A percentile compares a stretch with the other conserved stretches of the same genome.
Conservation (phyloP, 1,139 yeast species). For the Geotrichum fermentans region DNA sequence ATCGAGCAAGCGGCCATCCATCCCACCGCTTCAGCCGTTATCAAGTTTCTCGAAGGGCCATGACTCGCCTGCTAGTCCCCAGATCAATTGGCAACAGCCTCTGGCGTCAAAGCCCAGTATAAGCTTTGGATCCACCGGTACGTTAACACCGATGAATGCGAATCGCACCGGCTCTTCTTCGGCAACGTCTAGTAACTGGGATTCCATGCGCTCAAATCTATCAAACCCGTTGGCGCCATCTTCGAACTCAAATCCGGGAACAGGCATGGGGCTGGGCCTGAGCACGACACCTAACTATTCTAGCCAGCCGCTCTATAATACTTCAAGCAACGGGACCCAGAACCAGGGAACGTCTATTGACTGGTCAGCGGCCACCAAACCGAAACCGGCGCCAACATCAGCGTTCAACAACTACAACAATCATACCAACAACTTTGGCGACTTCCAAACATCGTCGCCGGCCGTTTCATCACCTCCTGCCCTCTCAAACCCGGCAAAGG, state of each 20-base stretch:
- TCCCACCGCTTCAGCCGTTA: constrained; percentile 35
- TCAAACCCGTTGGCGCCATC: background rate
- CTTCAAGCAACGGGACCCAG: background rate
- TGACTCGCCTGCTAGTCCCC: background rate
- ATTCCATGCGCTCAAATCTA: background rate
- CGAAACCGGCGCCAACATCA: background rate
- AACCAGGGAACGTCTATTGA: constrained; percentile 6
- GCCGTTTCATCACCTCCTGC: background rate
- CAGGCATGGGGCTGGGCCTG: too few species aligned
- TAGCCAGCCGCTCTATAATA: background rate
- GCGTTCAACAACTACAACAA: background rate
- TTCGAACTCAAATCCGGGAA: background rate
- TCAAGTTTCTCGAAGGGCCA: too few species aligned
- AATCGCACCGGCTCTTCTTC: background rate
- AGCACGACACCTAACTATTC: background rate
- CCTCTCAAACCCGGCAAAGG: background rate
- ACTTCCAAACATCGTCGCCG: constrained; percentile 1
- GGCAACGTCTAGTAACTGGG: background rate
- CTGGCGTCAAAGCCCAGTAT: background rate
- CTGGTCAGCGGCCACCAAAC: constrained; percentile 14
- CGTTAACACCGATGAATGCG: background rate
- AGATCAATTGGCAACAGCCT: background rate
- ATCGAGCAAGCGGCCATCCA: background rate
- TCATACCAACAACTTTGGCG: constrained; percentile 4
- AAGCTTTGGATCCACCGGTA: constrained; percentile 2